Percentiles rank a stretch among this genome's conserved stretches.
Conservation (phyloP, 1,139 yeast genomes). For the Debaryomyces coudertii region DNA sequence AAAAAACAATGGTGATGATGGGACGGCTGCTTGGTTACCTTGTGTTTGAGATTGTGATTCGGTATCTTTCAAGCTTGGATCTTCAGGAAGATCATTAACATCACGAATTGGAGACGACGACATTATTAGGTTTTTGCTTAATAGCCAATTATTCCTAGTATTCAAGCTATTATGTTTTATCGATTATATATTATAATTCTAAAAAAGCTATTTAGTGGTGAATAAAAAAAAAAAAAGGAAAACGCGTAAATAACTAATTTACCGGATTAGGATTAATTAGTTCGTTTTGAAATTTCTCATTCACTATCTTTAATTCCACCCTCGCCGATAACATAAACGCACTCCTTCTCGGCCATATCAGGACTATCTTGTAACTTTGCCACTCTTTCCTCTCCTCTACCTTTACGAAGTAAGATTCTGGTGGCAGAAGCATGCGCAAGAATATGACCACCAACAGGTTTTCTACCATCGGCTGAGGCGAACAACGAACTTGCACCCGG, state of each 20-base stretch:
- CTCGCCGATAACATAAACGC: constrained; percentile 54
- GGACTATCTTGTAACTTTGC: constrained; percentile 67
- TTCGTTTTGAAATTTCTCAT: constrained; percentile 8
- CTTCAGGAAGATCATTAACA: constrained; percentile 29
- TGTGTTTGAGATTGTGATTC: constrained; percentile 42
- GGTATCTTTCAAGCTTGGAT: constrained; percentile 27
- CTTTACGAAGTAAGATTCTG: constrained; percentile 57
- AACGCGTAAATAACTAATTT: constrained; percentile 23
- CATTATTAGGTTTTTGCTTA: constrained; percentile 18
- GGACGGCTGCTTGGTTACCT: constrained; percentile 43
- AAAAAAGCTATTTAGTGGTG: constrained; percentile 8
- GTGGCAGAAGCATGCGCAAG: constrained; percentile 69
- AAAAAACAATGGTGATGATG: constrained; percentile 70
- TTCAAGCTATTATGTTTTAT: neutral
- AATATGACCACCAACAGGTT: constrained; percentile 69
- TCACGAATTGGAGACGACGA: constrained; percentile 37
- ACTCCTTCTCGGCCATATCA: constrained; percentile 62
- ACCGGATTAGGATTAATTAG: constrained; percentile 29
- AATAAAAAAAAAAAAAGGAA: constrained; percentile 7
- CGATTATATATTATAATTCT: neutral
- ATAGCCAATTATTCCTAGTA: neutral
- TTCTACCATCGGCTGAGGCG: constrained; percentile 67
- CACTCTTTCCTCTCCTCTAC: constrained; percentile 67
- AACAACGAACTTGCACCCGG: constrained; percentile 68
- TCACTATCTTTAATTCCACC: constrained; percentile 57